These are phyloP conservation scores for Ilex asprella DNA, from an alignment of 257 asterid species.

Conservation along the genomic window DNA sequence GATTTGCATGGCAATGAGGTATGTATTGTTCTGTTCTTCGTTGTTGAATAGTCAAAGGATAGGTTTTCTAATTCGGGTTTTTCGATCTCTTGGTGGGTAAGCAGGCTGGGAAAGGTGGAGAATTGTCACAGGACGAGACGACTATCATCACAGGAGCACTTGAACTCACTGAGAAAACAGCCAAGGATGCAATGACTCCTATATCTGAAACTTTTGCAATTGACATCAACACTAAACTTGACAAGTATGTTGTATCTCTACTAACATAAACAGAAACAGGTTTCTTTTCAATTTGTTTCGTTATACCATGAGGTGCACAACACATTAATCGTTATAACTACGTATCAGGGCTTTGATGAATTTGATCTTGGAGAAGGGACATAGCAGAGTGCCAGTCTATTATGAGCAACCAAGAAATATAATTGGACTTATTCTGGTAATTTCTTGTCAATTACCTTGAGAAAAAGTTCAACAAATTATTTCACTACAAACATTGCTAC, in stretches of 20 bases:
- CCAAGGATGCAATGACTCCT: constrained; percentile 93
- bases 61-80: no score
- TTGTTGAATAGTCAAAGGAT: background rate
- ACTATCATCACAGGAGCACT: constrained; percentile 94
- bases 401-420: constrained; percentile 45
- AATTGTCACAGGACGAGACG: constrained; percentile 98
- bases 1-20: constrained; percentile 82
- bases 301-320: no score
- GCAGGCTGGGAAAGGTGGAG: constrained; percentile 99
- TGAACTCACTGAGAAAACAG: constrained; percentile 25
- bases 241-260: constrained; percentile 38
- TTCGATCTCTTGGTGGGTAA: background rate
- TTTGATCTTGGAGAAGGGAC: constrained; percentile 41
- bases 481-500: no score
- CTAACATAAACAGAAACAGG: background rate
- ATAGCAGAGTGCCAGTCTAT: constrained; percentile 54
- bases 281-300: constrained; percentile 7
- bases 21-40: constrained; percentile 1
- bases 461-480: no score
- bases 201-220: constrained; percentile 68
- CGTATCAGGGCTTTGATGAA: constrained; percentile 49
- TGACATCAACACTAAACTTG: constrained; percentile 80
- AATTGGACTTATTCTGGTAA: constrained; percentile 47
- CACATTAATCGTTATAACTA: constrained; percentile 8
- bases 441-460: background rate